Base-by-base conservation (phyloP, 495 filamentous ascomycete genomes). In the Trichocladium antarcticum region DNA sequence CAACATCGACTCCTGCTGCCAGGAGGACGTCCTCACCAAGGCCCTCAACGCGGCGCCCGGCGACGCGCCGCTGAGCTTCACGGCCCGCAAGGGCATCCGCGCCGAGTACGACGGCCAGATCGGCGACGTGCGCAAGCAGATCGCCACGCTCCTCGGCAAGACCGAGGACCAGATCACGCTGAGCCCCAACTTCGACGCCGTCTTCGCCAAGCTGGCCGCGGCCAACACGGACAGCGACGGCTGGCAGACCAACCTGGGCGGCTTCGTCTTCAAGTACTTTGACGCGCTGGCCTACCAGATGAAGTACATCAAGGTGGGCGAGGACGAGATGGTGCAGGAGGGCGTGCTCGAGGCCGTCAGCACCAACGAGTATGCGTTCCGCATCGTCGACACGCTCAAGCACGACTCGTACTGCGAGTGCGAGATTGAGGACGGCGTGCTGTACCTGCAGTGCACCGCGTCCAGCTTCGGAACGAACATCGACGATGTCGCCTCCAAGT, bases 261-360 rank as follows among this genome's bases (percentile, higher is more conserved):
- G 20, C 29, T 70, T 63, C 47, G 57, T 58, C 7, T 6, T 37
- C n/a, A 49, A 51, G 15, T 74, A 74, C 56, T 73, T 65, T 51
- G 66, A 71, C 44, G 64, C 57, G 10, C 51, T 69, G 15, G 55
- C 46, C 22, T 55, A 56, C 29, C 66, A 70, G 49, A 58, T 72
- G 47, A 56, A 59, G 53, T 51, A 60, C 45, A 56, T 63, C 15
- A 70, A 73, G 48, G 70, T 76, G 37, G 65, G 61, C 37, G 64
- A 67, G 28, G 73, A 76, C 53, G 71, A 74, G 1, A 37, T 72
- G 52, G 46, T 73, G n/a, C 61, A 59, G 24, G 71, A 74, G 56
- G 72, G 68, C 6, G 61, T 75, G 45, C 55, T 65, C 17, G 72
- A 73, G 47, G 65, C 57, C 14, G 66, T 72, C 19, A 53, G 60